Conservation (phyloP, 768 basidiomycete genomes). For the Lactifluus hygrophoroides region DNA sequence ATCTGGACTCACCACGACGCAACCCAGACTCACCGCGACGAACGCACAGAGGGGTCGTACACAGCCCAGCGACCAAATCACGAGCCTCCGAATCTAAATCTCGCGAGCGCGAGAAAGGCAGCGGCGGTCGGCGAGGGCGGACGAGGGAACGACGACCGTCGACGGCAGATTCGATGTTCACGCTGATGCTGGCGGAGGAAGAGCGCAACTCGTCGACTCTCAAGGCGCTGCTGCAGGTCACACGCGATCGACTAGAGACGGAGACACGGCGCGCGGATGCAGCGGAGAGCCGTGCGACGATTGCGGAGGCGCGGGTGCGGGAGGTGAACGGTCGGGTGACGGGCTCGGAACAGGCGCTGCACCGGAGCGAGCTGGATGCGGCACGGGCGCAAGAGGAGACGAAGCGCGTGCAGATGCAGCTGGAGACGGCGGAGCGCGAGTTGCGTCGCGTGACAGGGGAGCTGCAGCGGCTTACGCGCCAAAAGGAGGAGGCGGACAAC, state of each 20-base stretch:
- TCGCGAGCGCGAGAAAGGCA: conserved; percentile 10
- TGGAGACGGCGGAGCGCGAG: conserved; percentile 19
- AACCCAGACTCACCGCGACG: not conserved
- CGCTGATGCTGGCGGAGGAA: conserved; percentile 20
- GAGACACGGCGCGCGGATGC: conserved; percentile 17
- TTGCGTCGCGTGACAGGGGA: conserved; percentile 15
- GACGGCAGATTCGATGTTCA: conserved; percentile 16
- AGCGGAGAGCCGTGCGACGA: conserved; percentile 20
- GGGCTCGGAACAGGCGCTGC: conserved; percentile 14
- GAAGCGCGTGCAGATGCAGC: conserved; percentile 19
- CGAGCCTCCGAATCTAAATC: conserved; percentile 11
- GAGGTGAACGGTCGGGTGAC: conserved; percentile 6
- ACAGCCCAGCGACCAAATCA: conserved; percentile 13
- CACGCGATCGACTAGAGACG: conserved; percentile 15
- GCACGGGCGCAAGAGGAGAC: conserved; percentile 21
- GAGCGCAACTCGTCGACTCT: conserved; percentile 21
- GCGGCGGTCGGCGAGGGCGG: conserved; percentile 1
- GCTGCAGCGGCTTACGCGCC: conserved; percentile 15
- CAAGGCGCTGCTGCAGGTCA: conserved; percentile 18
- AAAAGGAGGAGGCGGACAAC: conserved; percentile 19
- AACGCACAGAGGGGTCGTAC: not conserved
- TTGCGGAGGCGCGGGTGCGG: conserved; percentile 16
- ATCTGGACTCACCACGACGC: not conserved
- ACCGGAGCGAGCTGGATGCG: conserved; percentile 15
- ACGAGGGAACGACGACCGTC: conserved; percentile 9